phyloP scores from a whole-genome alignment of 805 yeast genomes.

The Starmera quercuum region DNA sequence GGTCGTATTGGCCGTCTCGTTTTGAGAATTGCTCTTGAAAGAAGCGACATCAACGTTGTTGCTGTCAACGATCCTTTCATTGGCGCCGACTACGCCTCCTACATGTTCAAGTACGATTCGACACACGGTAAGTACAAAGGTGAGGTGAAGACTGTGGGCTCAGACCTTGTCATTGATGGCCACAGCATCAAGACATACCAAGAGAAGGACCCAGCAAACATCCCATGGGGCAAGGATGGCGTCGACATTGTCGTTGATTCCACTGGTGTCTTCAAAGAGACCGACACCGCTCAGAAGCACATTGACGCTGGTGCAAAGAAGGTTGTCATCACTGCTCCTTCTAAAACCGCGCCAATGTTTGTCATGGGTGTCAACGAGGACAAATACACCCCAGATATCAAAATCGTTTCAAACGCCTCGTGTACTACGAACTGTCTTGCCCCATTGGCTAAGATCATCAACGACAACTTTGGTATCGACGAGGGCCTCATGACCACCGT shows the following conservation, averaged over 20 bases:
- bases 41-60: conserved; percentile 73
- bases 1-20: conserved; percentile 92
- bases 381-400: conserved; percentile 66
- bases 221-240: conserved; percentile 82
- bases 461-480: conserved; percentile 80
- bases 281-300: conserved; percentile 78
- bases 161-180: conserved; percentile 61
- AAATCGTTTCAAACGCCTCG: conserved; percentile 84
- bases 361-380: conserved; percentile 87
- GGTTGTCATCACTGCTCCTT: conserved; percentile 92
- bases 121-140: conserved; percentile 86
- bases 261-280: conserved; percentile 87
- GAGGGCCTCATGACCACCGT: conserved; percentile 95
- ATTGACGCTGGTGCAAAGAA: conserved; percentile 89
- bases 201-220: conserved; percentile 78
- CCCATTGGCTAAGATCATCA: conserved; percentile 84
- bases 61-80: conserved; percentile 92
- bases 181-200: conserved; percentile 58
- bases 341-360: conserved; percentile 91
- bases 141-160: conserved; percentile 52
- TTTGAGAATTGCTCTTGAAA: conserved; percentile 68
- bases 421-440: conserved; percentile 96
- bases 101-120: conserved; percentile 93
- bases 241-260: conserved; percentile 88
- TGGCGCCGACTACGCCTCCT: conserved; percentile 84